Conservation (phyloP, 345 rosid genomes). For the Alliaria petiolata region DNA sequence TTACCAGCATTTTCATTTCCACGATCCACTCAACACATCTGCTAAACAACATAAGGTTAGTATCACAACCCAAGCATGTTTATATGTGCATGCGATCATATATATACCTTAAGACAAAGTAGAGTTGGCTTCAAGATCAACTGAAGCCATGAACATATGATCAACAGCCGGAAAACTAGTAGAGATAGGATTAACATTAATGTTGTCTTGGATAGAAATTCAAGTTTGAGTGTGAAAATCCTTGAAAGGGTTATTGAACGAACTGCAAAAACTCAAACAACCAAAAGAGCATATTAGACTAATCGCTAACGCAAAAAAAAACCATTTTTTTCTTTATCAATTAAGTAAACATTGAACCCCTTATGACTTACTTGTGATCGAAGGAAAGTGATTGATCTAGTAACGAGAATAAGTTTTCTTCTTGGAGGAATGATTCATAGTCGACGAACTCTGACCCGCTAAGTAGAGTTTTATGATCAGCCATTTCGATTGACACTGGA, state of each 20-base stretch:
- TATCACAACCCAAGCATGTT: background rate
- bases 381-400: constrained; percentile 9
- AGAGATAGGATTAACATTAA: constrained; percentile 20
- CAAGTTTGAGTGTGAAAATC: constrained; percentile 32
- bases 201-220: constrained; percentile 21
- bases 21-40: constrained; percentile 16
- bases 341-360: background rate
- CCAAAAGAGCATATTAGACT: background rate
- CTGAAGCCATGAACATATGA: constrained; percentile 8
- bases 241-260: background rate
- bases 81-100: background rate
- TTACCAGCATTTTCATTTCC: constrained; percentile 31
- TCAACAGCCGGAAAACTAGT: constrained; percentile 3
- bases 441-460: constrained; percentile 14
- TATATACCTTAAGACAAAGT: constrained; percentile 30
- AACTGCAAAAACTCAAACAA: constrained; percentile 17
- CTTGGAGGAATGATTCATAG: constrained; percentile 16
- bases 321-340: background rate
- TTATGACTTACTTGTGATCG: constrained; percentile 27
- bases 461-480: background rate
- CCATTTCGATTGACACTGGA: too few relatives aligned
- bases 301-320: background rate
- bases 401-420: constrained; percentile 28
- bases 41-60: background rate
- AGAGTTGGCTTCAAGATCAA: constrained; percentile 25